Evolutionary conservation across 345 rosid genomes (phyloP).

Genomic region (Rhodamnia argentea): DNA sequence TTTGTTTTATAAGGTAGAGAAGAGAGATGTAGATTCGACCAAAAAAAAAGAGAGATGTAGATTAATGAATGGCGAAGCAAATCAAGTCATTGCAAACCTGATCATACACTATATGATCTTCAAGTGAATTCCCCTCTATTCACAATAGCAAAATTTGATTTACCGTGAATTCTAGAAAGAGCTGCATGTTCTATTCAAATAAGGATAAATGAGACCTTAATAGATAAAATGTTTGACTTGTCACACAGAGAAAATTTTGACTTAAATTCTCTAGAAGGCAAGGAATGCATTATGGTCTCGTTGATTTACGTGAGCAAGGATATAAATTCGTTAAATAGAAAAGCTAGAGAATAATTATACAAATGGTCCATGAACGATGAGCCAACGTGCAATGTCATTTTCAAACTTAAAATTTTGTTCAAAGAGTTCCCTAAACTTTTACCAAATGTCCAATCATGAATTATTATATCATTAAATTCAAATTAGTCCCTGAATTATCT

Average conservation of each 20-base stretch:
- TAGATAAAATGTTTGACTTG: background rate
- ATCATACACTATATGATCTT: background rate
- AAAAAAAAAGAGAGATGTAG: background rate
- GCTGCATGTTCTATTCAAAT: background rate
- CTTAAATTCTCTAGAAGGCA: background rate
- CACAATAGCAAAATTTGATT: background rate
- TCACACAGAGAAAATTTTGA: background rate
- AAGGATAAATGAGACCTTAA: background rate
- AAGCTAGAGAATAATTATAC: too few species aligned
- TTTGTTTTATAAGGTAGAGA: background rate
- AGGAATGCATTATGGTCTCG: background rate
- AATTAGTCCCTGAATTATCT: background rate
- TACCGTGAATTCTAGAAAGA: background rate
- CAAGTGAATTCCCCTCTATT: background rate
- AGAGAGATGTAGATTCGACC: background rate
- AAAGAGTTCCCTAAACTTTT: too few species aligned
- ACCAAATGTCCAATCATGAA: too few species aligned
- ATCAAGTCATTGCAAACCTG: background rate
- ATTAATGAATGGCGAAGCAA: background rate
- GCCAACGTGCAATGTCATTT: rapidly evolving
- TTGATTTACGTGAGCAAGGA: background rate
- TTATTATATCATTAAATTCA: background rate
- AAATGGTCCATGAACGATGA: rapidly evolving
- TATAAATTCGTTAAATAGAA: background rate
- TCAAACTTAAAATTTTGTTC: background rate